These are phyloP conservation scores for Auxenochlorella pyrenoidosa DNA, from an alignment of 139 green algal genomes.

Conservation along the genomic window DNA sequence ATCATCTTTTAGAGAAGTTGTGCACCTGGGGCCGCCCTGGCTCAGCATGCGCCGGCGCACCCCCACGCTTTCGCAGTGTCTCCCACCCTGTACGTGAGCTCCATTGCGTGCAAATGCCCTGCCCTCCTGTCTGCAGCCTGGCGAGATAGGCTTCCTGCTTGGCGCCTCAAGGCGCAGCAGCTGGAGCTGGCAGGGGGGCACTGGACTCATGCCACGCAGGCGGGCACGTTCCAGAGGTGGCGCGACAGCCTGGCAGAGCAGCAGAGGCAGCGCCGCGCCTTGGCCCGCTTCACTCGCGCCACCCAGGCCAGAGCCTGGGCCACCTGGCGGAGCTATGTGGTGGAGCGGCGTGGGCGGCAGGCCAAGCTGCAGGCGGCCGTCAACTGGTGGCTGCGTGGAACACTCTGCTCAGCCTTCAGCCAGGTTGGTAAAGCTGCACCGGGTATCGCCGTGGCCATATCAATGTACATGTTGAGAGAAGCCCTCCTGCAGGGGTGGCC, in stretches of 20 bases:
- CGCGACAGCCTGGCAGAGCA: background rate
- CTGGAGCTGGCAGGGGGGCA: background rate
- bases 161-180: background rate
- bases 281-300: background rate
- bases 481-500: no score
- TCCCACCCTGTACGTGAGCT: no score
- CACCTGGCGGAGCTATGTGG: background rate
- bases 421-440: background rate
- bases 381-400: background rate
- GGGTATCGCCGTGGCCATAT: no score
- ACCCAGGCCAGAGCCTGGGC: background rate
- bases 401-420: background rate
- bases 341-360: background rate
- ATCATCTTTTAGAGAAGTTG: background rate
- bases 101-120: background rate
- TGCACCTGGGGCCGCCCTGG: no score
- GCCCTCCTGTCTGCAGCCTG: background rate
- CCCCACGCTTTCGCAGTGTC: no score
- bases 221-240: background rate
- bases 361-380: constrained; percentile 1
- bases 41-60: no score
- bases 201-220: background rate
- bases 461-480: no score
- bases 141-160: background rate
- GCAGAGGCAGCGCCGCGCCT: background rate